Evolutionary conservation across 1,284 basidiomycete species (phyloP).

Genomic region (Cutaneotrichosporon mucoides): DNA sequence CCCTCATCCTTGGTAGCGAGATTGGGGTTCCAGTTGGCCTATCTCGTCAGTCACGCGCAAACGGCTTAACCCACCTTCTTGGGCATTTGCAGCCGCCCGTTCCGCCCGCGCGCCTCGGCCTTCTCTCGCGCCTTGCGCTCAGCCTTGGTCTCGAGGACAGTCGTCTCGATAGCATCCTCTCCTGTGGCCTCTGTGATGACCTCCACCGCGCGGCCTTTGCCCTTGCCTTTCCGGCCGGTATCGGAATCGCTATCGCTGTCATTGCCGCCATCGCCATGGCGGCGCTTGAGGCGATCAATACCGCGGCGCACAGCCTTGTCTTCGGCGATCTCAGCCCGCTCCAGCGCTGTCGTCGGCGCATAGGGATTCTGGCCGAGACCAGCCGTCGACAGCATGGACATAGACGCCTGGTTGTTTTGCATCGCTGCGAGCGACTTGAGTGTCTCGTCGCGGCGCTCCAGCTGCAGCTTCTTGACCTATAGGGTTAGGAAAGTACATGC

Average conservation of each 20-base stretch:
- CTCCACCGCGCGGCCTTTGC: constrained; percentile 60
- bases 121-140: constrained; percentile 23
- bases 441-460: constrained; percentile 42
- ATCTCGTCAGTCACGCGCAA: not conserved
- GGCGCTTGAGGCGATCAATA: constrained; percentile 56
- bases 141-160: constrained; percentile 36
- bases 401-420: constrained; percentile 29
- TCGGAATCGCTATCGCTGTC: constrained; percentile 47
- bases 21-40: constrained; percentile 45
- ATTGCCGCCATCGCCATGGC: constrained; percentile 59
- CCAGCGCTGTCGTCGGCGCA: constrained; percentile 40
- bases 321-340: constrained; percentile 74
- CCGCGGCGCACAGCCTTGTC: constrained; percentile 65
- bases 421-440: constrained; percentile 38
- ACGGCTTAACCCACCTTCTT: constrained; percentile 41
- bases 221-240: constrained; percentile 56
- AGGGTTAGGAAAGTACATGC: not conserved
- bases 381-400: constrained; percentile 33
- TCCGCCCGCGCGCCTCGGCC: constrained; percentile 15
- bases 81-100: constrained; percentile 23
- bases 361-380: constrained; percentile 44
- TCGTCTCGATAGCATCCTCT: constrained; percentile 52
- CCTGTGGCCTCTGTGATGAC: constrained; percentile 55
- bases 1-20: constrained; percentile 20
- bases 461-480: constrained; percentile 48